Evolutionary conservation across 176 grass and related monocot genomes (phyloP), one percentile per base, ranked within the genome.

Genomic region (Musa acuminata): DNA sequence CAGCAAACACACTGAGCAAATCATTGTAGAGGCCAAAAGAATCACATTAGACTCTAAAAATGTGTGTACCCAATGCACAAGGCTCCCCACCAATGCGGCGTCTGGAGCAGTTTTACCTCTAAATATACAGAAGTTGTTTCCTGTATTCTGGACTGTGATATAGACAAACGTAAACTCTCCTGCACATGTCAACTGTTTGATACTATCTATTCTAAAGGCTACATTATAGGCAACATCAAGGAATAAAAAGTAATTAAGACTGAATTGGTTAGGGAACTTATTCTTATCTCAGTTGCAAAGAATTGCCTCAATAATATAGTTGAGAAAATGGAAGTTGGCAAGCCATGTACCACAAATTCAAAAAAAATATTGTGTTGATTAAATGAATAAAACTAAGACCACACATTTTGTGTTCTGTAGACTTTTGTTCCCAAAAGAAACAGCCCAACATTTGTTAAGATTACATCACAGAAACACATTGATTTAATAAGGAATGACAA

Each of bases 401-500:
- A 27, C n/a, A n/a, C 35, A 43, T 43, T 43, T 43, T 3, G 35
- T 43, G 35, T 43, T 43, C 3, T 43, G 35, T 43, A 43, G 35
- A 5, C 4, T 43, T 35, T 35, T 6, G 3, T 11, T 29, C 13
- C 2, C 7, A 21, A 67, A 11, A 29, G 23, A 67, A 29, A 13
- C 13, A 49, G 59, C 27, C 8, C 10, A 54, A 20, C 0, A 62
- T 83, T 67, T 73, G 8, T 60, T 55, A 49, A 13, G 52, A 52
- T 17, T 54, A 8, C 72, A 27, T 49, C 22, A 20, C 55, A 29
- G n/a, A 75, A 48, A 83, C 35, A 43, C 35, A 81, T 48, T 16
- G 14, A 9, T 48, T 0, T 43, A 57, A 17, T 63, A 22, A 78
- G 53, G 68, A 64, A 73, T 52, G 69, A 60, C 60, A 62, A 81